A percentile compares a stretch with the other conserved stretches of the same genome.
phyloP scores from a whole-genome alignment of 2,329 filamentous ascomycete species.

The Zelopaecilomyces penicillatus region DNA sequence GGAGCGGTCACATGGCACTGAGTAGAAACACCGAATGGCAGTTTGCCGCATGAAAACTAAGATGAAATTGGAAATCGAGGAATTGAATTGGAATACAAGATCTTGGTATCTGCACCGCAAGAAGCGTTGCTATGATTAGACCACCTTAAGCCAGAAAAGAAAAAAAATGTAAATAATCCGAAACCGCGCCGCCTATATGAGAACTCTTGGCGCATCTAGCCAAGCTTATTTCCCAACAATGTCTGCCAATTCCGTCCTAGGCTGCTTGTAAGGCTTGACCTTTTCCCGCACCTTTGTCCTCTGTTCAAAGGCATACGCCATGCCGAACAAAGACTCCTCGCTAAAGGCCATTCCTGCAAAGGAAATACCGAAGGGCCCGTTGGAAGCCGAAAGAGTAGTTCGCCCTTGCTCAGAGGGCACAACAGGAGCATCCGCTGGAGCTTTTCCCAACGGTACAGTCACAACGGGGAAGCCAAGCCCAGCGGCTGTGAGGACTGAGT shows the following conservation, averaged over 20 bases:
- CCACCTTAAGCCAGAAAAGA: no score
- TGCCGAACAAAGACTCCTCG: slow-evolving; percentile 53
- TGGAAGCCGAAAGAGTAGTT: slow-evolving; percentile 45
- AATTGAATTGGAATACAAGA: no score
- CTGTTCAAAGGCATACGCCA: slow-evolving; percentile 64
- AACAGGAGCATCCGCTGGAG: slow-evolving; percentile 40
- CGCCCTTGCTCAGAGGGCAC: slow-evolving; percentile 36
- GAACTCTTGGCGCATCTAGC: no score
- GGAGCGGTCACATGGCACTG: no score
- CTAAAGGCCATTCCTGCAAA: slow-evolving; percentile 55
- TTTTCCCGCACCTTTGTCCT: slow-evolving; percentile 28
- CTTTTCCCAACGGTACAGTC: slow-evolving; percentile 55
- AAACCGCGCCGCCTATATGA: neutral
- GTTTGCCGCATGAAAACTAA: no score
- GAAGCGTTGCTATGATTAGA: no score
- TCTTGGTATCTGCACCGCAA: no score
- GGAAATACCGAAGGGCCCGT: slow-evolving; percentile 51
- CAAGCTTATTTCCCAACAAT: slow-evolving; percentile 4
- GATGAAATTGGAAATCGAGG: no score
- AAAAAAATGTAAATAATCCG: no score
- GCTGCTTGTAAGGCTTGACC: slow-evolving; percentile 21
- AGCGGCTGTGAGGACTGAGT: slow-evolving; percentile 40
- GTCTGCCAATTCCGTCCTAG: slow-evolving; percentile 22
- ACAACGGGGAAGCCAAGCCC: slow-evolving; percentile 53
- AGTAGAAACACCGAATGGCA: no score